Conservation (phyloP, 768 basidiomycete species). For the Tylopilus sp. region DNA sequence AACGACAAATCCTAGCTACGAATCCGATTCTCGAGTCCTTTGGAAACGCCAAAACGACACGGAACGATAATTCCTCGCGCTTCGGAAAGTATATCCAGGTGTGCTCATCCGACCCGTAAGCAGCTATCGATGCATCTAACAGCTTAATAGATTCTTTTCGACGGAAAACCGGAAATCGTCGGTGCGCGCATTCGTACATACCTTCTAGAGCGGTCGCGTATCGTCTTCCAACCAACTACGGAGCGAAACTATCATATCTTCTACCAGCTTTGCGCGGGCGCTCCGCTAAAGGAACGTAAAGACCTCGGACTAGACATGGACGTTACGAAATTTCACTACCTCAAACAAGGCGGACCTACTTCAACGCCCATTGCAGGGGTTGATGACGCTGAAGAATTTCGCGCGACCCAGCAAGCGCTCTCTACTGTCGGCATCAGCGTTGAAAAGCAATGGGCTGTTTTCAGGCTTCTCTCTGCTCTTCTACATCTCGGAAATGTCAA, state of each 20-base stretch:
- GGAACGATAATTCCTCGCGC: slow-evolving; percentile 98
- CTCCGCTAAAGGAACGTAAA: slow-evolving; percentile 92
- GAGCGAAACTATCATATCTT: slow-evolving; percentile 99
- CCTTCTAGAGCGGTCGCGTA: slow-evolving; percentile 92
- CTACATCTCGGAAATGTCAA: slow-evolving; percentile 98
- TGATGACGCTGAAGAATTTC: slow-evolving; percentile 95
- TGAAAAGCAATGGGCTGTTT: slow-evolving; percentile 98
- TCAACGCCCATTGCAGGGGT: slow-evolving; percentile 89
- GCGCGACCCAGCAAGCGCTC: slow-evolving; percentile 88
- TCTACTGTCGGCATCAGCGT: slow-evolving; percentile 97
- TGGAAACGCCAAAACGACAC: slow-evolving; percentile 98
- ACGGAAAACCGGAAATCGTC: slow-evolving; percentile 93
- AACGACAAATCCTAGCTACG: slow-evolving; percentile 96
- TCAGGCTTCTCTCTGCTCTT: slow-evolving; percentile 87
- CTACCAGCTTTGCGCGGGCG: slow-evolving; percentile 97
- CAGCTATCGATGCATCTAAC: neutral
- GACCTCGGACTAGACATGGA: slow-evolving; percentile 88
- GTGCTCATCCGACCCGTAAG: neutral
- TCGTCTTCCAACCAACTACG: slow-evolving; percentile 94
- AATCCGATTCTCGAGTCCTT: slow-evolving; percentile 99
- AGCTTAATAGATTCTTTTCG: slow-evolving; percentile 81
- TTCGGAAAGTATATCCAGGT: slow-evolving; percentile 99
- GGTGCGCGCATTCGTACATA: slow-evolving; percentile 99
- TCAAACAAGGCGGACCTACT: slow-evolving; percentile 88
- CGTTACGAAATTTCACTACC: slow-evolving; percentile 82